A percentile compares a stretch with the other conserved stretches of the same genome.
Evolutionary conservation across 1,284 basidiomycete genomes (phyloP).

Genomic region (Malassezia equina): DNA sequence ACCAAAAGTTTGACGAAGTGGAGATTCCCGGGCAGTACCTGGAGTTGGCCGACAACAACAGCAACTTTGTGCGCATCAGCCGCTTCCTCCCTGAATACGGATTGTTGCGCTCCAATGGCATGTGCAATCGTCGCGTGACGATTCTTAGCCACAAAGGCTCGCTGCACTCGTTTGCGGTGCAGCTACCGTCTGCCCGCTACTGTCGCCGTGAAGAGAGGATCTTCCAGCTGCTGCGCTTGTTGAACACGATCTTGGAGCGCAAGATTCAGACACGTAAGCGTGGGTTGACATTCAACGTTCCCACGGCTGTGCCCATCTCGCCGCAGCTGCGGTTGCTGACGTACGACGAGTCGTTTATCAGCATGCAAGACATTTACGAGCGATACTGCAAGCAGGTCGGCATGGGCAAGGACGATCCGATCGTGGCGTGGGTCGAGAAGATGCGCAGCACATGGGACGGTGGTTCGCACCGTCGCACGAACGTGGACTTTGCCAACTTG

Average conservation of each 20-base stretch:
- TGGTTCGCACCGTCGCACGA: constrained; percentile 21
- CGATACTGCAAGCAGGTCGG: constrained; percentile 68
- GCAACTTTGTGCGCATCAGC: constrained; percentile 80
- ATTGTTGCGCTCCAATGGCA: constrained; percentile 69
- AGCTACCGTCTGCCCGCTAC: constrained; percentile 75
- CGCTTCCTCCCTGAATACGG: constrained; percentile 87
- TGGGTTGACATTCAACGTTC: constrained; percentile 82
- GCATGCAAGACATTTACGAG: constrained; percentile 88
- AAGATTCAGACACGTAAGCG: constrained; percentile 90
- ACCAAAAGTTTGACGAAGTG: constrained; percentile 93
- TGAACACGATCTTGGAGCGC: constrained; percentile 58
- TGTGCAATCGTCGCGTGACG: constrained; percentile 79
- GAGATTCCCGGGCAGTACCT: constrained; percentile 98
- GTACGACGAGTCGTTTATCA: constrained; percentile 81
- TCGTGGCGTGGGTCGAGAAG: constrained; percentile 47
- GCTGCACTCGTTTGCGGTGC: constrained; percentile 77
- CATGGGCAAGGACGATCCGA: constrained; percentile 75
- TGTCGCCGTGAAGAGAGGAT: constrained; percentile 86
- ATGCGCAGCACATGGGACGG: constrained; percentile 40
- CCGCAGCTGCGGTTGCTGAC: constrained; percentile 76
- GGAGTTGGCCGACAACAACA: constrained; percentile 69
- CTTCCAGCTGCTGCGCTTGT: constrained; percentile 80
- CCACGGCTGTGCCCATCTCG: constrained; percentile 73
- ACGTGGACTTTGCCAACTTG: constrained; percentile 59
- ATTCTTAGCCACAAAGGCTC: constrained; percentile 89